A percentile compares a stretch with the other conserved stretches of the same genome.
Evolutionary conservation across 2,329 filamentous ascomycete genomes (phyloP).

Genomic region (Aspergillus piperis): DNA sequence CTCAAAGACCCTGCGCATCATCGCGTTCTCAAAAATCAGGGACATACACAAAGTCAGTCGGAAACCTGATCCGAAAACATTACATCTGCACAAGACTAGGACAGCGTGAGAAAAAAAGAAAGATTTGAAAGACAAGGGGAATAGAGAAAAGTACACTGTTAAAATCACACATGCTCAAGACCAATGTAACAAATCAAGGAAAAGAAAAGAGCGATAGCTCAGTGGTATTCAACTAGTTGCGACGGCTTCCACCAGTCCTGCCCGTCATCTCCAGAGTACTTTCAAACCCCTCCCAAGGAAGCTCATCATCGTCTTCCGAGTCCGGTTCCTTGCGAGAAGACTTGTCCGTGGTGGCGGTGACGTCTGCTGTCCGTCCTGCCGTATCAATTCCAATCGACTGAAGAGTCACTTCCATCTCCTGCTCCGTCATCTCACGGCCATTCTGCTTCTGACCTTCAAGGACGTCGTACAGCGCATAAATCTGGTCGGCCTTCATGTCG

Average conservation of each 20-base stretch:
- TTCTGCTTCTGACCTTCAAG: slow-evolving; percentile 74
- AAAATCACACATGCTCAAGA: background rate
- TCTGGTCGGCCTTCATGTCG: slow-evolving; percentile 73
- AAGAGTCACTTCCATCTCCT: slow-evolving; percentile 66
- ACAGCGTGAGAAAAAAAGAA: background rate
- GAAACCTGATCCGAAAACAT: slow-evolving; percentile 13
- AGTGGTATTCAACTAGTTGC: slow-evolving; percentile 10
- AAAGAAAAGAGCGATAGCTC: background rate
- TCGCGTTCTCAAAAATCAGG: slow-evolving; percentile 10
- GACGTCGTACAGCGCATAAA: slow-evolving; percentile 82
- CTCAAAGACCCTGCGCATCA: background rate
- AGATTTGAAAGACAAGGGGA: background rate
- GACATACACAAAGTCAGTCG: slow-evolving; percentile 25
- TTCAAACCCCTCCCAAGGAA: slow-evolving; percentile 48
- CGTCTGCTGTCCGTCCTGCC: slow-evolving; percentile 19
- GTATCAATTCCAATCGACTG: slow-evolving; percentile 45
- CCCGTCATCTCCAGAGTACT: slow-evolving; percentile 44
- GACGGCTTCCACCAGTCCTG: slow-evolving; percentile 24
- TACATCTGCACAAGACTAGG: background rate
- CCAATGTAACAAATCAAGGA: background rate
- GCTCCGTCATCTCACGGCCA: slow-evolving; percentile 63
- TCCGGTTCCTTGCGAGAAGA: slow-evolving; percentile 25
- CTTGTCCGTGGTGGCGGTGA: slow-evolving; percentile 34
- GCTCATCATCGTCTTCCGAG: slow-evolving; percentile 37
- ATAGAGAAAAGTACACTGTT: background rate